These are phyloP conservation scores for Saccharum spontaneum DNA, from an alignment of 176 grass and related monocot genomes.

Conservation along the genomic window DNA sequence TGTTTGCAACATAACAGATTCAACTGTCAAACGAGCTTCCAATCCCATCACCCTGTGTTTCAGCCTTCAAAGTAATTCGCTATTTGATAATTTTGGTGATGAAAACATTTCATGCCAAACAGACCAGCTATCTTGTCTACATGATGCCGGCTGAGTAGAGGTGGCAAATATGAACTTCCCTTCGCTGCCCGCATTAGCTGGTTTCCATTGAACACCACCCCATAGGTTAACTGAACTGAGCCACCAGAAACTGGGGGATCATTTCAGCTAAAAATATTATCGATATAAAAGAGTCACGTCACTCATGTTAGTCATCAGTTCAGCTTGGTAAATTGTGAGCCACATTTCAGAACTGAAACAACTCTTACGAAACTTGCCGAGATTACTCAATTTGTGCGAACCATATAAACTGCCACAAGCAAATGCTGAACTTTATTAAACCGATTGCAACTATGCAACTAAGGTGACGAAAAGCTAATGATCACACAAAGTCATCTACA, in stretches of 20 bases:
- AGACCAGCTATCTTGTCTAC: no score
- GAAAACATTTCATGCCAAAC: not conserved
- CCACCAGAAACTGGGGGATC: no score
- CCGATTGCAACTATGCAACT: not conserved
- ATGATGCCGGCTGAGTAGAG: no score
- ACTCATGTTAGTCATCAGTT: not conserved
- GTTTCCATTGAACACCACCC: no score
- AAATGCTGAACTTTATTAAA: not conserved
- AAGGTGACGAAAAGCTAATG: not conserved
- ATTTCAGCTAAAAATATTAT: not conserved
- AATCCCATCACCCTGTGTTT: no score
- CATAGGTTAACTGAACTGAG: no score
- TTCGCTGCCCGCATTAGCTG: no score
- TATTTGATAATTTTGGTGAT: not conserved
- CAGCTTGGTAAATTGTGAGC: not conserved
- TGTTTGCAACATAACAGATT: not conserved
- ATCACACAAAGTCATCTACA: not conserved
- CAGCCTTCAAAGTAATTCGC: no score
- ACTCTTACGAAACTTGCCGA: not conserved
- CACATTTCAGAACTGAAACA: not conserved
- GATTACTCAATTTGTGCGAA: not conserved
- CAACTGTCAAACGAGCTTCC: not conserved
- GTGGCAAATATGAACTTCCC: no score
- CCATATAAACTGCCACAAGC: not conserved
- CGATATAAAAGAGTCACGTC: not conserved